These are phyloP conservation scores for Daldinia eschscholtzii DNA, from an alignment of 2,329 filamentous ascomycete genomes.

Conservation along the genomic window DNA sequence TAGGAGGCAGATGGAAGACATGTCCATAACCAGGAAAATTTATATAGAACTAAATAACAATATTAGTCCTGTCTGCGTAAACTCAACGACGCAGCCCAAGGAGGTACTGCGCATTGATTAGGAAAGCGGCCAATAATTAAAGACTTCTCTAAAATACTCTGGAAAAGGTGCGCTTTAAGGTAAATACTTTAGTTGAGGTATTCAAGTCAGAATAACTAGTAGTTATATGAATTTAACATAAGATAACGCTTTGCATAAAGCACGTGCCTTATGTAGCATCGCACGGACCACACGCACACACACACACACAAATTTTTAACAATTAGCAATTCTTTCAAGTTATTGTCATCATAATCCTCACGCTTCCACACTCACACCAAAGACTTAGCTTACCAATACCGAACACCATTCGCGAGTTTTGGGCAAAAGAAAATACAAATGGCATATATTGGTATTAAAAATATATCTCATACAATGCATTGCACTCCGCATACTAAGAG, in stretches of 20 bases:
- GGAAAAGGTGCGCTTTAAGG: too few species aligned
- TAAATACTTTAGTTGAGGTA: too few species aligned
- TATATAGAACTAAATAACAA: too few species aligned
- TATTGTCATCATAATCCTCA: slow-evolving; percentile 16
- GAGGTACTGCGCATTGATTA: not conserved
- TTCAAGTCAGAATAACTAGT: too few species aligned
- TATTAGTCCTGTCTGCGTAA: too few species aligned
- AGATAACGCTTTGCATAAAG: not conserved
- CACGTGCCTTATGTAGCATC: slow-evolving; percentile 19
- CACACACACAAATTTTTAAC: slow-evolving; percentile 13
- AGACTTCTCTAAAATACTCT: too few species aligned
- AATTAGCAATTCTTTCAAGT: slow-evolving; percentile 20
- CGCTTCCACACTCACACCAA: not conserved
- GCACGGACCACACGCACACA: slow-evolving; percentile 35
- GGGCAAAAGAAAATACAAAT: slow-evolving; percentile 4
- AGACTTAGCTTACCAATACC: not conserved
- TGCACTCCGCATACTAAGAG: slow-evolving; percentile 12
- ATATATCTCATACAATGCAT: slow-evolving; percentile 26
- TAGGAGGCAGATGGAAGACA: not conserved
- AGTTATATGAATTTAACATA: too few species aligned
- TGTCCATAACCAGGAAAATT: not conserved
- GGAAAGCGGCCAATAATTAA: too few species aligned
- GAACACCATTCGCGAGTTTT: not conserved
- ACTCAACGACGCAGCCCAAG: too few species aligned
- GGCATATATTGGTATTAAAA: slow-evolving; percentile 24